Conservation (phyloP, 768 basidiomycete species). For the Leccinum incarnatum region DNA sequence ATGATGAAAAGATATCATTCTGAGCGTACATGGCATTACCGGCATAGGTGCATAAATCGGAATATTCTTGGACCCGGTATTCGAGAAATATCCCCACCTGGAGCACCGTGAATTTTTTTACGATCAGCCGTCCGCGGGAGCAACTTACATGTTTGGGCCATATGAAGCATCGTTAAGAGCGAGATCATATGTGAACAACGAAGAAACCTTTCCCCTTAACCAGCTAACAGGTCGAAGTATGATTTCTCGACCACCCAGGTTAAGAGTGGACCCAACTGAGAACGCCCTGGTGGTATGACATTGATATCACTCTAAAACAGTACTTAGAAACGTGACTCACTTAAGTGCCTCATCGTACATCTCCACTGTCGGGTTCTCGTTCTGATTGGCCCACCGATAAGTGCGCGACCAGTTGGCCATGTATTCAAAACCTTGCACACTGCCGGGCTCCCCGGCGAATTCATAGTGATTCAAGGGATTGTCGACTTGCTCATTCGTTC, state of each 20-base stretch:
- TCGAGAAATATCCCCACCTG: constrained; percentile 22
- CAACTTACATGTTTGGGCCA: constrained; percentile 17
- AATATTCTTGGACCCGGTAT: neutral
- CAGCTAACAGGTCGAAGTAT: constrained; percentile 5
- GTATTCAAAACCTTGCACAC: neutral
- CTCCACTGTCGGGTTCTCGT: constrained; percentile 4
- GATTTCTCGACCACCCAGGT: neutral
- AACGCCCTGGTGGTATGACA: constrained; percentile 6
- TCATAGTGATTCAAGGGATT: constrained; percentile 19
- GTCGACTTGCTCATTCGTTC: neutral
- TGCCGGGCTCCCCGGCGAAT: constrained; percentile 3
- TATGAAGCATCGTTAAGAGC: constrained; percentile 7
- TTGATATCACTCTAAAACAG: neutral
- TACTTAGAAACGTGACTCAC: constrained; percentile 2
- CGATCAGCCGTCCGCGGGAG: neutral
- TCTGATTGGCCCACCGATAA: constrained; percentile 12
- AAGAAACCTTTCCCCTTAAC: constrained; percentile 18
- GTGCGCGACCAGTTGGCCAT: constrained; percentile 12
- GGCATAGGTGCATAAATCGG: constrained; percentile 1
- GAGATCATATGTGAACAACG: constrained; percentile 16
- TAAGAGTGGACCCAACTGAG: neutral
- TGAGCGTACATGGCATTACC: constrained; percentile 6
- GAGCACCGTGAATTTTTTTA: neutral
- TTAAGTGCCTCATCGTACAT: constrained; percentile 11
- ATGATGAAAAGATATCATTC: neutral